Conservation (phyloP, 768 basidiomycete genomes). For the Lyophyllum shimeji region DNA sequence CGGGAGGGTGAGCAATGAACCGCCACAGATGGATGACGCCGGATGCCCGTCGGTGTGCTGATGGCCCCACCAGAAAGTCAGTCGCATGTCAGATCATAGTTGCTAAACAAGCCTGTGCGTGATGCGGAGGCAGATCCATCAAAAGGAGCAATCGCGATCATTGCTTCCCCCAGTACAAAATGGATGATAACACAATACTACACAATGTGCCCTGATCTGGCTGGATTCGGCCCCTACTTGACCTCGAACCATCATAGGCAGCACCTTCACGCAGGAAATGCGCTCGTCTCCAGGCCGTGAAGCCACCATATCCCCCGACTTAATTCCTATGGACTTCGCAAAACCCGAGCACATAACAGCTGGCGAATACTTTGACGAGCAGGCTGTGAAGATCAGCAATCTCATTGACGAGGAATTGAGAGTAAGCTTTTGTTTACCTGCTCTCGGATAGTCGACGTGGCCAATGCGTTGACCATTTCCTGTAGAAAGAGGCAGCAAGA, state of each 20-base stretch:
- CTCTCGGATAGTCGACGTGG: not conserved
- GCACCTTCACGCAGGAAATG: constrained; percentile 9
- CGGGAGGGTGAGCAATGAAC: not conserved
- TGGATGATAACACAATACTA: not conserved
- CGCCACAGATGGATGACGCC: not conserved
- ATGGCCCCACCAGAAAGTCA: not conserved
- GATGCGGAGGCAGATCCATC: constrained; percentile 5
- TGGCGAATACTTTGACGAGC: constrained; percentile 32
- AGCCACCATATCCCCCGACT: constrained; percentile 7
- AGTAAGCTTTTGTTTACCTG: constrained; percentile 27
- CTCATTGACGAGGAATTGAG: constrained; percentile 58
- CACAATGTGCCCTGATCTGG: constrained; percentile 7
- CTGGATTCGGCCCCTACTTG: constrained; percentile 8
- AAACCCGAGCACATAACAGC: constrained; percentile 10
- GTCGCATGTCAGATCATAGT: not conserved
- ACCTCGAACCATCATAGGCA: constrained; percentile 2
- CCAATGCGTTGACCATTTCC: not conserved
- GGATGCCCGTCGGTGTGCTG: not conserved
- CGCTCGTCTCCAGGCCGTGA: constrained; percentile 1
- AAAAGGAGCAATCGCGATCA: constrained; percentile 15
- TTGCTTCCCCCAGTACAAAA: constrained; percentile 11
- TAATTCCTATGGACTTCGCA: constrained; percentile 11
- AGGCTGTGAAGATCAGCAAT: constrained; percentile 47
- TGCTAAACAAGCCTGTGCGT: not conserved
- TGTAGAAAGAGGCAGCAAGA: constrained; percentile 48